Base-by-base conservation (phyloP, 2,329 filamentous ascomycete species). In the Xylaria sp. region DNA sequence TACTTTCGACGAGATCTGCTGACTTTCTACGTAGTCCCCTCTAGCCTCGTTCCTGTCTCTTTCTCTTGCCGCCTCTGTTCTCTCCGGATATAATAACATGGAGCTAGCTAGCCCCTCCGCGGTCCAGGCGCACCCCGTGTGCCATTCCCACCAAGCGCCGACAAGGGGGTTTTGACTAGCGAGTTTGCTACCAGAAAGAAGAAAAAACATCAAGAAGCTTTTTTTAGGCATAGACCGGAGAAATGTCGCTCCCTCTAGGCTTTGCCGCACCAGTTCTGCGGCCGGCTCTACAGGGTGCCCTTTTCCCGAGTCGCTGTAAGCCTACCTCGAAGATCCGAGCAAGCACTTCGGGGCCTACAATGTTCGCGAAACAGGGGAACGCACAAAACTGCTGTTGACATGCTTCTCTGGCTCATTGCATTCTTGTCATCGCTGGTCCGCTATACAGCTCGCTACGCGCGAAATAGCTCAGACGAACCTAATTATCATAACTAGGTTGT, bases 1-100 rank as follows among this genome's bases (percentile, higher is more conserved):
- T 45, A 31, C 44, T 58, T 31, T 59, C 55, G 57, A 63, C 58
- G 38, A 60, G 60, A 61, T 65, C 68, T 45, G 58, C 68, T 69
- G 55, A 65, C 62, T 39, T 42, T 51, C 27, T 55, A 1, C 49
- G 54, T 42, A 60, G 61, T 45, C 20, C 20, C 22, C 45, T 25
- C 33, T 31, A 57, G 42, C 42, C 45, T 53, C 25, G n/a, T 29
- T 44, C n/a, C 20, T 38, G 6, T 49, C 55, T 59, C 62, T 61
- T 36, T 54, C 33, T 29, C 20, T 49, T 47, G 27, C 45, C 38
- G 50, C 20, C 45, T 61, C 50, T 44, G 9, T 11, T 45, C 60
- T 20, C 15, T 29, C 45, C 56, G 59, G 50, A 63, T 31, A 47
- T n/a, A 22, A 39, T 17, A 47, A 42, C 25, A 60, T 59, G 20